Conservation (phyloP, 2,329 filamentous ascomycete species). For the Botrytis paeoniae region DNA sequence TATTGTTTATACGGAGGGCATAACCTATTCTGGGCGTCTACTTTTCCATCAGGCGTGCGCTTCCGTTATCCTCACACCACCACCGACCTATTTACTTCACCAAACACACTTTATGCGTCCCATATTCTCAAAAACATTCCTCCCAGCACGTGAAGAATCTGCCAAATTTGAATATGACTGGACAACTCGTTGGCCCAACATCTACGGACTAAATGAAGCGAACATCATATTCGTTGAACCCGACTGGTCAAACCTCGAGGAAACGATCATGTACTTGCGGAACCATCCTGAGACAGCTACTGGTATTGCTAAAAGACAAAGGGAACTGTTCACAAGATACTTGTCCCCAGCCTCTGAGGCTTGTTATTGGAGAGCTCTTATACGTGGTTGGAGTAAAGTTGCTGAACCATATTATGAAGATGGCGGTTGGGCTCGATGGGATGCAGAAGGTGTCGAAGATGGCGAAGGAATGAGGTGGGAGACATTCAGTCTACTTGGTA, state of each 20-base stretch:
- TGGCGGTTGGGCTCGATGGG: conserved; percentile 38
- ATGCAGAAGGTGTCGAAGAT: conserved; percentile 34
- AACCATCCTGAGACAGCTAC: conserved; percentile 44
- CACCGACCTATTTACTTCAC: conserved; percentile 50
- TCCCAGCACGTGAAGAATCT: conserved; percentile 20
- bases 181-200: conserved; percentile 41
- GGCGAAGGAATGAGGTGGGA: conserved; percentile 36
- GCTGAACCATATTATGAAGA: conserved; percentile 40
- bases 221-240: conserved; percentile 51
- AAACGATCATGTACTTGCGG: conserved; percentile 47
- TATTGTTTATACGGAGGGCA: conserved; percentile 52
- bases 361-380: conserved; percentile 52
- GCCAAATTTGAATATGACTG: conserved; percentile 17
- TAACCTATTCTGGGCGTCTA: conserved; percentile 52
- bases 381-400: conserved; percentile 48
- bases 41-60: conserved; percentile 51
- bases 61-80: conserved; percentile 48
- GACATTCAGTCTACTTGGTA: conserved; percentile 30
- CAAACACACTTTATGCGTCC: conserved; percentile 48
- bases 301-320: conserved; percentile 48
- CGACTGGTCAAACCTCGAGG: conserved; percentile 51
- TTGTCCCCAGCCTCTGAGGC: conserved; percentile 49
- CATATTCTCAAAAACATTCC: conserved; percentile 41
- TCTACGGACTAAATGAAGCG: conserved; percentile 40
- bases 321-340: conserved; percentile 46